Base-by-base conservation (phyloP, 1,139 yeast species). In the Zhuliangozyma parablackwelliae region DNA sequence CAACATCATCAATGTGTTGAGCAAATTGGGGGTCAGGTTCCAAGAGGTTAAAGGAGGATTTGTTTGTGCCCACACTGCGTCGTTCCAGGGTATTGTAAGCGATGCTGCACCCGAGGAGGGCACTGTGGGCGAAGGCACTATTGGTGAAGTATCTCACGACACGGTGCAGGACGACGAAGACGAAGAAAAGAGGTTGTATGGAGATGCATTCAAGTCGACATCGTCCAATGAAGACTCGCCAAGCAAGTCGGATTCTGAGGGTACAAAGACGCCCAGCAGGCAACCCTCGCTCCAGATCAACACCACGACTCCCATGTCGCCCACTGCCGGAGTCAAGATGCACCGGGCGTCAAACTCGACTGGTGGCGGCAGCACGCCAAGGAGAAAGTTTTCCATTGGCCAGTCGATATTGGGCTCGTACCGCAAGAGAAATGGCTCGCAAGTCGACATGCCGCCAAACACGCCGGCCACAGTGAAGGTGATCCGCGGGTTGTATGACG, bases 31-130 rank as follows among this genome's bases (percentile, higher is more conserved):
- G 20, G 94, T 92, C 32, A 79, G 80, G 46, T 90, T 77, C 56
- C 85, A 82, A 46, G 98, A 92, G 60, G 95, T 92, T 21, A 84
- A 84, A 53, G 97, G 97, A 39, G 98, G 97, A 1, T 92, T 92
- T 57, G 75, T 86, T 27, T 92, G 98, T 64, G 72, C 80, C 10
- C 92, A 85, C 56, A 72, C 77, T 21, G 80, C 85, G 5, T 71
- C 79, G 1, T 52, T 65, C 24, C 64, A 61, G 37, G 53, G 41
- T 24, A 53, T 53, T 32, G 45, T 45, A 26, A 44, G 50, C 27
- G 61, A 54, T 25, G 2, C 33, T 7, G 16, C 16, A 3, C 16
- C 16, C 4, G 16, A 16, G 4, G 7, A 7, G 6, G 20, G 24
- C 35, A 10, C 16, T 4, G 32, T 28, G 13, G 26, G 33, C 21